Conservation (phyloP, 495 filamentous ascomycete species). For the Neurospora sp. region DNA sequence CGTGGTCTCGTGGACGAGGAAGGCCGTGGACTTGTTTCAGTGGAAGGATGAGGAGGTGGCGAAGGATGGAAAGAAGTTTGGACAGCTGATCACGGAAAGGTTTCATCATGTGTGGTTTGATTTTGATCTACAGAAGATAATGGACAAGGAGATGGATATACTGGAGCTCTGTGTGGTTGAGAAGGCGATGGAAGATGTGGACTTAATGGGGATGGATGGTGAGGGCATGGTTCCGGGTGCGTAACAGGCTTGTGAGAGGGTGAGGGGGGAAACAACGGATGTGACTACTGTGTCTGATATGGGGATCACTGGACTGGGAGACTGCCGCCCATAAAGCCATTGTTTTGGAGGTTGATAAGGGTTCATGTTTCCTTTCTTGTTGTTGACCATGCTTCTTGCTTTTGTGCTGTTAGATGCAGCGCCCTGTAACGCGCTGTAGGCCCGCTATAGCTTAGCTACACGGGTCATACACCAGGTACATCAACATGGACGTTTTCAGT, state of each 20-base stretch:
- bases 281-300: neutral
- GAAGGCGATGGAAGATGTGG: neutral
- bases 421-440: neutral
- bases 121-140: slow-evolving; percentile 28
- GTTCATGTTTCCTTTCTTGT: neutral
- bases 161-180: neutral
- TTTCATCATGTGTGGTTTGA: slow-evolving; percentile 31
- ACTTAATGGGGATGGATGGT: too few relatives aligned
- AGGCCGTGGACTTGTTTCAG: slow-evolving; percentile 30
- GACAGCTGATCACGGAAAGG: slow-evolving; percentile 12
- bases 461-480: neutral
- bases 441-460: neutral
- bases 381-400: neutral
- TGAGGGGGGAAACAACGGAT: neutral
- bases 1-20: slow-evolving; percentile 24
- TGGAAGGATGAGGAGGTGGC: slow-evolving; percentile 22
- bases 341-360: neutral
- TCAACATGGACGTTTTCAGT: neutral
- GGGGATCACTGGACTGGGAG: neutral
- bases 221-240: too few relatives aligned
- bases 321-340: too few relatives aligned
- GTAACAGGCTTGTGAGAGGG: too few relatives aligned
- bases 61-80: slow-evolving; percentile 22
- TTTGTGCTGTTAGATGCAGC: neutral
- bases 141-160: slow-evolving; percentile 1